Base-by-base conservation (phyloP, 768 basidiomycete species). In the Lyophyllum shimeji region DNA sequence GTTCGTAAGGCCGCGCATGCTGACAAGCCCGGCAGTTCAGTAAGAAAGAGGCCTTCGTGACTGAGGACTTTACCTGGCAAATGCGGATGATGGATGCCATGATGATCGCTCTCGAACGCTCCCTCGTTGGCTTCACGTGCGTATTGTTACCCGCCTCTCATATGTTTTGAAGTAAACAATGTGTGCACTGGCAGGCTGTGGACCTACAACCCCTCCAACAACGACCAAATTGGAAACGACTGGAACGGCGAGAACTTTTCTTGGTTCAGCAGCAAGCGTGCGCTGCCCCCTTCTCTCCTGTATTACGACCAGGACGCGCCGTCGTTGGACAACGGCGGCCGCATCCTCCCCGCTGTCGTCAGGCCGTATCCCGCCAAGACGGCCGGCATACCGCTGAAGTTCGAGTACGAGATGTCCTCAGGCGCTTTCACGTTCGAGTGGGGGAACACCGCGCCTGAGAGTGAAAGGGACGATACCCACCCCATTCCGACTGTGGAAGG, bases 201-300 rank as follows among this genome's bases (percentile, higher is more conserved):
- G 96, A 93, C 91, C 57, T 98, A 97, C 69, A 97, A 98, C 64
- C 90, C 95, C 0, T 75, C 79, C 50, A 98, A 98, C 71, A 79
- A 81, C 37, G 95, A 98, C 67, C 63, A 69, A 17, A 63, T 70
- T 23, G 96, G 96, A 15, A 95, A 98, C 67, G 72, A 86, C 67
- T 97, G 95, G 95, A 96, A 95, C 63, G 93, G 90, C 51, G 95
- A 99, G 71, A 97, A 95, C 73, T 98, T 99, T 68, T 94, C 93
- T 1, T 97, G 93, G 92, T 98, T 93, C 79, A 85, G 85, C 63
- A 73, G 75, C 42, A 71, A 69, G 31, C 83, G 87, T 15, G 84
- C 81, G 1, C 73, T 84, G 48, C 87, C 82, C 1, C 65, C 78
- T 0, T 80, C 79, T 0, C 65, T 84, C 39, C 75, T 88, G 12